Evolutionary conservation across 805 yeast species (phyloP).

Genomic region (Wickerhamomyces alni): DNA sequence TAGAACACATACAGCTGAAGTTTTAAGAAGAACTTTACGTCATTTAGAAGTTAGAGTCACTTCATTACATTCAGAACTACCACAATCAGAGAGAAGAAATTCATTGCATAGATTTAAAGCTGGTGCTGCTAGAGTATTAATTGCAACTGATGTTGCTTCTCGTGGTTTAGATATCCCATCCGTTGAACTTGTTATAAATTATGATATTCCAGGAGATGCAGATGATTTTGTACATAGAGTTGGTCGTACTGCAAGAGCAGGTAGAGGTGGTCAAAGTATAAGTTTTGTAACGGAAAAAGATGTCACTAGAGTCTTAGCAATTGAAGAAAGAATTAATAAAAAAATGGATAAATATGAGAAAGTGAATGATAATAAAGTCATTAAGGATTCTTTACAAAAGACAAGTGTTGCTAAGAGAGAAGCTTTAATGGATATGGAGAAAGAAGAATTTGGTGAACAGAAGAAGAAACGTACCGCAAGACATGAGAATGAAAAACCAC

Average conservation of each 20-base stretch:
- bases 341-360: slow-evolving; percentile 73
- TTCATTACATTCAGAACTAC: slow-evolving; percentile 91
- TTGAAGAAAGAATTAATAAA: slow-evolving; percentile 76
- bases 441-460: slow-evolving; percentile 79
- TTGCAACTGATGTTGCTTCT: slow-evolving; percentile 96
- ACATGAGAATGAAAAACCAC: slow-evolving; percentile 12
- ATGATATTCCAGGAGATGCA: slow-evolving; percentile 92
- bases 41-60: slow-evolving; percentile 76
- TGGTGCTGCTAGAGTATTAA: slow-evolving; percentile 84
- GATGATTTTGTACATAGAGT: slow-evolving; percentile 96
- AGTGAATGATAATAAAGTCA: slow-evolving; percentile 71
- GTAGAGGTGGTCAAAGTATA: slow-evolving; percentile 78
- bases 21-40: slow-evolving; percentile 69
- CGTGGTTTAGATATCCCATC: slow-evolving; percentile 96
- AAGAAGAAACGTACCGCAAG: slow-evolving; percentile 42
- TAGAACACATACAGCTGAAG: slow-evolving; percentile 85
- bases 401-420: slow-evolving; percentile 85
- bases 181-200: slow-evolving; percentile 86
- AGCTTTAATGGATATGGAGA: slow-evolving; percentile 89
- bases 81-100: slow-evolving; percentile 85
- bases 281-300: slow-evolving; percentile 84
- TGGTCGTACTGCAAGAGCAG: slow-evolving; percentile 99
- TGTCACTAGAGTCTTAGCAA: slow-evolving; percentile 71
- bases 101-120: slow-evolving; percentile 92
- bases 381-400: slow-evolving; percentile 61